phyloP scores from a whole-genome alignment of 2,329 filamentous ascomycete genomes.

The Rutstroemia sydowiana region DNA sequence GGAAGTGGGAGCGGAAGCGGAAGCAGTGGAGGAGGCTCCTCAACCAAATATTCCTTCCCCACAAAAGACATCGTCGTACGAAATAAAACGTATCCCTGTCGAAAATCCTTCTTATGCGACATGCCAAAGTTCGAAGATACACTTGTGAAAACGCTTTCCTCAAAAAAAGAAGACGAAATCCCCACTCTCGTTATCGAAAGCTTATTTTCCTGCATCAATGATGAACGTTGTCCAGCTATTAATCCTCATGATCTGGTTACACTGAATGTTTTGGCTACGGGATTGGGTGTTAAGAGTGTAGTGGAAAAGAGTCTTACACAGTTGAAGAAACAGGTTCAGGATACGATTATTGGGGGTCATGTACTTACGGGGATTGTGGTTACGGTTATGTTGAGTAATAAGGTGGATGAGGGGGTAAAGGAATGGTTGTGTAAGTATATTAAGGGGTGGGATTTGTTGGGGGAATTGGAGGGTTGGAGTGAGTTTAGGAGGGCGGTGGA shows the following conservation, averaged over 20 bases:
- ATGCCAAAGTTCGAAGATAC: conserved; percentile 23
- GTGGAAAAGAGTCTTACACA: conserved; percentile 14
- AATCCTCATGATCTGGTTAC: conserved; percentile 22
- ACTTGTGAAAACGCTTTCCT: conserved; percentile 20
- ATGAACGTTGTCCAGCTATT: conserved; percentile 14
- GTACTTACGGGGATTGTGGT: conserved; percentile 14
- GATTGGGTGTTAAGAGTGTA: conserved; percentile 16
- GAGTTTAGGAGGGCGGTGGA: conserved; percentile 1
- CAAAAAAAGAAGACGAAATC: conserved; percentile 21
- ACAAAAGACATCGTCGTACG: conserved; percentile 24
- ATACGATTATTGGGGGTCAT: background rate
- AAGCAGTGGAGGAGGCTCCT: too few species aligned
- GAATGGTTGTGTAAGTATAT: conserved; percentile 20
- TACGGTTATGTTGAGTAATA: conserved; percentile 15
- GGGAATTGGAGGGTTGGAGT: background rate
- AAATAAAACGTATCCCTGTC: conserved; percentile 19
- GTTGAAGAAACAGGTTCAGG: conserved; percentile 14
- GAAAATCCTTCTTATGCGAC: conserved; percentile 22
- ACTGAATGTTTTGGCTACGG: conserved; percentile 19
- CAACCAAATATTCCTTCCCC: conserved; percentile 14
- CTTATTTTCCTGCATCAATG: conserved; percentile 25
- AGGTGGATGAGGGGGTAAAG: conserved; percentile 19
- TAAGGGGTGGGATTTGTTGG: background rate
- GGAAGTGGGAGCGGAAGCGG: too few species aligned
- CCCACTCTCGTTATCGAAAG: conserved; percentile 19